Evolutionary conservation across 1,284 basidiomycete genomes (phyloP).

Genomic region (Phellopilus nigrolimitatus): DNA sequence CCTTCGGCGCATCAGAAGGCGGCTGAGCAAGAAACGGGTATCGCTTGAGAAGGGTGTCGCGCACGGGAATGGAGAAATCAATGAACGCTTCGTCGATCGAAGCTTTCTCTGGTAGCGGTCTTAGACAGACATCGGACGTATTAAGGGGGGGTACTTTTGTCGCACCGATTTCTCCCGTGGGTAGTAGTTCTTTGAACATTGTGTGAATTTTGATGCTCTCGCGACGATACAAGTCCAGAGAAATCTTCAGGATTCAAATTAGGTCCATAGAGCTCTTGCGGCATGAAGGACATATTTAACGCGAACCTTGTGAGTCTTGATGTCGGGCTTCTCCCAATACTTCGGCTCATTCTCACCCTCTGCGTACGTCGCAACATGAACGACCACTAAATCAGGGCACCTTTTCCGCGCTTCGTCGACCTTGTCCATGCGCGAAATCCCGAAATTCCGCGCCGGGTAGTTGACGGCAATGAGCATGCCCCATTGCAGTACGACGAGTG

Average conservation of each 20-base stretch:
- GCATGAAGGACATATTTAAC: not conserved
- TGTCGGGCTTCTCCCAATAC: conserved; percentile 85
- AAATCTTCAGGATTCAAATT: conserved; percentile 55
- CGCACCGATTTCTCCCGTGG: conserved; percentile 66
- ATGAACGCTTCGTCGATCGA: conserved; percentile 87
- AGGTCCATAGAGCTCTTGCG: conserved; percentile 7
- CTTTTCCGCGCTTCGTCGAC: conserved; percentile 77
- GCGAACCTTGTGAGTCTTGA: conserved; percentile 85
- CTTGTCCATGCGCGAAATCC: conserved; percentile 82
- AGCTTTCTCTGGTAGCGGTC: conserved; percentile 60
- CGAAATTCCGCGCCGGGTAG: conserved; percentile 89
- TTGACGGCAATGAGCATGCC: conserved; percentile 88
- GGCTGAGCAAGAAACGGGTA: conserved; percentile 74
- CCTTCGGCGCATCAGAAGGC: conserved; percentile 64
- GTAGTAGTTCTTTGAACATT: conserved; percentile 77
- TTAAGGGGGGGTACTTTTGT: not conserved
- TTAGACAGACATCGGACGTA: not conserved
- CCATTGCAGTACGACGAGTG: conserved; percentile 94
- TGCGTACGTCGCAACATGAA: conserved; percentile 94
- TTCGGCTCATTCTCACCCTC: conserved; percentile 86
- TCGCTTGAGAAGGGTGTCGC: conserved; percentile 63
- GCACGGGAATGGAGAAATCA: conserved; percentile 78
- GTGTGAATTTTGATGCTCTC: conserved; percentile 89
- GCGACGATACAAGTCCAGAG: conserved; percentile 88
- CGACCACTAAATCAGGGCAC: conserved; percentile 80